Conservation (phyloP, 768 basidiomycete genomes). For the Serendipita indica region DNA sequence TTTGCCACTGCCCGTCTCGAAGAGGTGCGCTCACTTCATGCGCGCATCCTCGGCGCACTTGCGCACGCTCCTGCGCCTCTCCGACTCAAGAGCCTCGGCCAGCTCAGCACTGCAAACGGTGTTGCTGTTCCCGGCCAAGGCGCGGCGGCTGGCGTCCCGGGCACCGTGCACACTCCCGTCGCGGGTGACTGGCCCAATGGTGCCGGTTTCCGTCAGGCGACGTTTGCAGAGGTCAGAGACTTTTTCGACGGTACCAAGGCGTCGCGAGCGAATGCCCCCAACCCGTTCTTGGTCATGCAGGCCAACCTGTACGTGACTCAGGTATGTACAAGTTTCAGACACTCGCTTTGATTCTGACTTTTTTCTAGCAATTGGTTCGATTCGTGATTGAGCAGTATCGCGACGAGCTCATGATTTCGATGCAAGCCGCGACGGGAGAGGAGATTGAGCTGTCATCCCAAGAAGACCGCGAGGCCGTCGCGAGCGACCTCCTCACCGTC, state of each 20-base stretch:
- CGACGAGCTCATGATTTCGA: slow-evolving; percentile 59
- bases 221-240: slow-evolving; percentile 77
- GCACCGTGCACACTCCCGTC: background rate
- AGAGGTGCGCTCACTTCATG: slow-evolving; percentile 68
- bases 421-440: slow-evolving; percentile 52
- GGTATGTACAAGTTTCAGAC: slow-evolving; percentile 30
- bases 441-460: slow-evolving; percentile 22
- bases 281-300: slow-evolving; percentile 84
- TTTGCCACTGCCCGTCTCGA: slow-evolving; percentile 73
- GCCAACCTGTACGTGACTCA: slow-evolving; percentile 88
- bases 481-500: slow-evolving; percentile 73
- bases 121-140: background rate
- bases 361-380: slow-evolving; percentile 69
- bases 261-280: slow-evolving; percentile 67
- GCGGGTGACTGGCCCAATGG: slow-evolving; percentile 12
- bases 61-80: slow-evolving; percentile 64
- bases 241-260: slow-evolving; percentile 88
- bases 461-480: slow-evolving; percentile 68
- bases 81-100: slow-evolving; percentile 34
- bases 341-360: background rate
- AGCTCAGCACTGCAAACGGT: slow-evolving; percentile 4
- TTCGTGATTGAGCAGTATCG: slow-evolving; percentile 88
- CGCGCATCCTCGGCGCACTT: slow-evolving; percentile 59
- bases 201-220: slow-evolving; percentile 62
- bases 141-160: background rate